Percentiles rank a stretch among this genome's conserved stretches.
Evolutionary conservation across 768 basidiomycete species (phyloP).

Genomic region (Tricholoma saponaceum): DNA sequence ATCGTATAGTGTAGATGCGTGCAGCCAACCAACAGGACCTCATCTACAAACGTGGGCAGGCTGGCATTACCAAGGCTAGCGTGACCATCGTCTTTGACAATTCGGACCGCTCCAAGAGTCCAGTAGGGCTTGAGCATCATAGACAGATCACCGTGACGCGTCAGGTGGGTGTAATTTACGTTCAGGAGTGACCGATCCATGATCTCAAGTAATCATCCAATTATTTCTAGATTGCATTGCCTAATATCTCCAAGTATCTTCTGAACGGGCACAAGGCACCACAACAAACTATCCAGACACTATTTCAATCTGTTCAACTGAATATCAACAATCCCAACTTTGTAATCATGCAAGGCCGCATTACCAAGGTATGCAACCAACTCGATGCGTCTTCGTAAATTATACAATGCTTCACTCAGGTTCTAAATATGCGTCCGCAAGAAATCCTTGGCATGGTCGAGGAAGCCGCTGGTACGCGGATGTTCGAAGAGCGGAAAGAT

Average conservation of each 20-base stretch:
- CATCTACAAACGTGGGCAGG: slow-evolving; percentile 98
- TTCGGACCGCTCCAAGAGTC: slow-evolving; percentile 80
- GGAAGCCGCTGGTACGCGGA: slow-evolving; percentile 96
- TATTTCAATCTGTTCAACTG: slow-evolving; percentile 95
- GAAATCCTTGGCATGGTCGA: slow-evolving; percentile 99
- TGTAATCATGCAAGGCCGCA: slow-evolving; percentile 99
- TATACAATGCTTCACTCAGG: slow-evolving; percentile 33
- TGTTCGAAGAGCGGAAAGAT: slow-evolving; percentile 99
- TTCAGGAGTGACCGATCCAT: neutral
- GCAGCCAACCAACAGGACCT: slow-evolving; percentile 95
- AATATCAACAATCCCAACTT: slow-evolving; percentile 99
- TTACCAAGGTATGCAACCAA: slow-evolving; percentile 75
- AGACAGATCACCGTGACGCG: slow-evolving; percentile 96
- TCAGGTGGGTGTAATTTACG: slow-evolving; percentile 52
- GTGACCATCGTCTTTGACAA: slow-evolving; percentile 99
- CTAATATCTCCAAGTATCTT: slow-evolving; percentile 92
- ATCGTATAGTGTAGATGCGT: slow-evolving; percentile 61
- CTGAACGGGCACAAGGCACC: slow-evolving; percentile 93
- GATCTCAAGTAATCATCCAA: neutral
- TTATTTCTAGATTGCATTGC: slow-evolving; percentile 73
- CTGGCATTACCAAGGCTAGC: slow-evolving; percentile 93
- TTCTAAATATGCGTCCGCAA: slow-evolving; percentile 96
- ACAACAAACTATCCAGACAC: slow-evolving; percentile 78
- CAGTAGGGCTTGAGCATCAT: slow-evolving; percentile 72
- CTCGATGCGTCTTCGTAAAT: neutral